Evolutionary conservation across 208 protist genomes (phyloP), one percentile per base, ranked within the genome.

Genomic region (Lotmaria passim): DNA sequence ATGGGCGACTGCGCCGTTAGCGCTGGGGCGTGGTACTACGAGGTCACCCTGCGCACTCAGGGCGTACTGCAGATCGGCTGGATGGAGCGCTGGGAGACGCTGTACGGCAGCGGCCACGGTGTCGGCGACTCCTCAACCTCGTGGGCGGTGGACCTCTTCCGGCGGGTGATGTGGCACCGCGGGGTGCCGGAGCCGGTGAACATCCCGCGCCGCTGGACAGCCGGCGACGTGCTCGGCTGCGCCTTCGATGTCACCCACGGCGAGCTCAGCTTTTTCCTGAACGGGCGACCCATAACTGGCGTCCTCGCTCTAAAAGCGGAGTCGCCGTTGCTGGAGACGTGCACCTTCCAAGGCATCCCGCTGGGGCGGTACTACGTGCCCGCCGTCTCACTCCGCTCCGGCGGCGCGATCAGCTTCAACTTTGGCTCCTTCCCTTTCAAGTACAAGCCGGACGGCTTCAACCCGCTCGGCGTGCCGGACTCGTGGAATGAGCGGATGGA

Each of bases 51-150:
- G 55, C 81, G 78, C 33, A 90, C 89, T 23, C 93, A 97, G 57
- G 93, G 93, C 19, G 81, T 97, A 33, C 93, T 96, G 86, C 93
- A 97, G 74, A 87, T 97, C 58, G 93, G 93, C 41, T 97, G 93
- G 92, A 73, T 82, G 53, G 73, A 82, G 33, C 78, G 66, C 36
- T 48, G 68, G 14, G 78, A 76, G 70, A 39, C 39, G 34, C 65
- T 53, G 23, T 56, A 75, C 48, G 51, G 61, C 69, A 62, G 67
- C 47, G 39, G 56, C 44, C 64, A 47, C 51, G 91, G 88, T 69
- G 90, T 97, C 33, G 93, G 93, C 4, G 93, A 97, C 79, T 88
- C 85, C 8, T 51, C 81, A n/a, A 77, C 63, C 5, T 95, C 88
- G 30, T 97, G 93, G 90, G 79, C 86, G 26, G 75, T 97, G 3